Base-by-base conservation (phyloP, 306 rosid species). In the Vachellia pachyceras region DNA sequence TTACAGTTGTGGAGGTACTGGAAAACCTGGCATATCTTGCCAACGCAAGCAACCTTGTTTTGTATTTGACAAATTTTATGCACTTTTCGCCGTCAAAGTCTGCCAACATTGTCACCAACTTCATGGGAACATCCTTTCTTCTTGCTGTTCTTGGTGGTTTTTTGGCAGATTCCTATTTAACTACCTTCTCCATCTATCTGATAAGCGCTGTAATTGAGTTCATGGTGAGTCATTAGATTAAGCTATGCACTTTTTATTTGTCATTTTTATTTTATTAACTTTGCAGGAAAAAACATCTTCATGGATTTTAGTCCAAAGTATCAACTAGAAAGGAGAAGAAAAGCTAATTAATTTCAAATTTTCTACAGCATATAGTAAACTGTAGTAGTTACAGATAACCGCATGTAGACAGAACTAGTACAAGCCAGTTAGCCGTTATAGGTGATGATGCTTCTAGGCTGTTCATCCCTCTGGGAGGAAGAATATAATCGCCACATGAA, bases 81-180 rank as follows among this genome's bases (percentile, higher is more conserved):
- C 89, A 86, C 82, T 88, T 89, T 71, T 86, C 93, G 33, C 96
- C 94, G 2, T 88, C 93, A 6, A 69, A 50, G 54, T 84, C 94
- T 40, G 90, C 98, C 69, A 90, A 86, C 87, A 80, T 79, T 55
- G 98, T 94, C 66, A 92, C 97, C 36, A 86, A 84, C 60, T 94
- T 94, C 90, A 94, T 94, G 97, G 98, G 96, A 55, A 90, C 97
- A 14, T 83, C 96, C 60, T 94, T 94, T 82, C 91, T 94, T 47
- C 96, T 94, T 54, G 91, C 97, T 54, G 85, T 94, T 42, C 96
- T 94, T 44, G 97, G 98, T 57, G 98, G 97, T n/a, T 89, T 90
- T 85, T 73, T 92, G 0, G 93, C 96, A 1, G 97, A 94, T 84
- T 89, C 97, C 23, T 86, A 86, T 77, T 79, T 89, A 89, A 90